Conservation (phyloP, 1,284 basidiomycete genomes). For the Apiotrichum laibachii region DNA sequence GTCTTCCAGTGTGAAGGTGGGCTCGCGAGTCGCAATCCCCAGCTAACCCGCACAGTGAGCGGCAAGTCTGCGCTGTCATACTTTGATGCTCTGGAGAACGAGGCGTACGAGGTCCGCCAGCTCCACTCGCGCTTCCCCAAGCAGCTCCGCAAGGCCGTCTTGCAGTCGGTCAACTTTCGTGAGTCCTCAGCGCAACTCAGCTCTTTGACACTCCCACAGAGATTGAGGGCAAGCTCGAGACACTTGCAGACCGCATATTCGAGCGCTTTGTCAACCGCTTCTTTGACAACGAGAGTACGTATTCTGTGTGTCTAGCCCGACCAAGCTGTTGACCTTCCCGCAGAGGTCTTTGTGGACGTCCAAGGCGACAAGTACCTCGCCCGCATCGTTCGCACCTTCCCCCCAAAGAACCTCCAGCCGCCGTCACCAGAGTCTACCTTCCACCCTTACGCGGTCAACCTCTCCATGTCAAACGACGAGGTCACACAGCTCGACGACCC, state of each 20-base stretch:
- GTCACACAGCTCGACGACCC: constrained; percentile 74
- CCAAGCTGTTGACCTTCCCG: constrained; percentile 24
- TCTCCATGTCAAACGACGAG: constrained; percentile 70
- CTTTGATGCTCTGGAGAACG: constrained; percentile 88
- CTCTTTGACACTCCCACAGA: constrained; percentile 58
- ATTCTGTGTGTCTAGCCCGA: not conserved
- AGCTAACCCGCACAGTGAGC: constrained; percentile 59
- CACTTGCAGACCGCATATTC: constrained; percentile 87
- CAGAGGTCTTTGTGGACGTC: constrained; percentile 79
- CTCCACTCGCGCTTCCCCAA: constrained; percentile 89
- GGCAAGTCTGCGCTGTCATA: constrained; percentile 90
- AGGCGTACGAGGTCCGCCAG: constrained; percentile 79
- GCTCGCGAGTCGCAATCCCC: not conserved
- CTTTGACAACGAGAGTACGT: constrained; percentile 83
- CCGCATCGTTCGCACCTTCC: constrained; percentile 39
- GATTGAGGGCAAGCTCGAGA: constrained; percentile 91
- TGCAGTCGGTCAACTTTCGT: constrained; percentile 95
- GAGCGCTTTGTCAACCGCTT: constrained; percentile 95
- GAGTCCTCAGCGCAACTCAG: constrained; percentile 50
- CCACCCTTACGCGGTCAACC: constrained; percentile 68
- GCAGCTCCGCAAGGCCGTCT: constrained; percentile 83
- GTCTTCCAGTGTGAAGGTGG: constrained; percentile 48
- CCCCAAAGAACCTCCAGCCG: constrained; percentile 56
- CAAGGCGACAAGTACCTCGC: constrained; percentile 69
- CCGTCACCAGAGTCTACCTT: constrained; percentile 33